Percentiles rank a stretch among this genome's conserved stretches.
Evolutionary conservation across 2,329 filamentous ascomycete species (phyloP).

Genomic region (Pseudogymnoascus pannorum): DNA sequence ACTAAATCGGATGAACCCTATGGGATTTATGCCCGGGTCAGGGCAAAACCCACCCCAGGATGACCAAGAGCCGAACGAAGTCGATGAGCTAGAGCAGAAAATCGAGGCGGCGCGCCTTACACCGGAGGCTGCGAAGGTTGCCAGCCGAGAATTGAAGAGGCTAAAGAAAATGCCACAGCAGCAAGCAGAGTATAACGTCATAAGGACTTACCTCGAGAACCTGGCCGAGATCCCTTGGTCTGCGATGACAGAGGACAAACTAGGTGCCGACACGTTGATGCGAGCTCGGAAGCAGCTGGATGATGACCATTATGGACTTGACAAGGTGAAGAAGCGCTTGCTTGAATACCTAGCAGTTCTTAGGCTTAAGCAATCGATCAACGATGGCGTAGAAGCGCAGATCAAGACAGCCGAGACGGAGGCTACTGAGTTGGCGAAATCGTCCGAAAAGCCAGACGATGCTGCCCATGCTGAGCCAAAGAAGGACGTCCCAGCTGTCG

Average conservation of each 20-base stretch:
- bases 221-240: slow-evolving; percentile 92
- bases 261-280: slow-evolving; percentile 71
- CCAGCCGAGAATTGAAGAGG: slow-evolving; percentile 78
- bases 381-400: slow-evolving; percentile 72
- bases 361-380: slow-evolving; percentile 85
- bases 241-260: slow-evolving; percentile 72
- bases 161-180: slow-evolving; percentile 93
- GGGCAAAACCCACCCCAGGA: slow-evolving; percentile 47
- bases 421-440: slow-evolving; percentile 23
- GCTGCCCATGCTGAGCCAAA: slow-evolving; percentile 22
- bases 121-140: slow-evolving; percentile 81
- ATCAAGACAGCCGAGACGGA: slow-evolving; percentile 55
- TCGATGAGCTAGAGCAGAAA: slow-evolving; percentile 86
- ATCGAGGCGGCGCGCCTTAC: slow-evolving; percentile 74
- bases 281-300: slow-evolving; percentile 84
- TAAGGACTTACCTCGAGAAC: slow-evolving; percentile 88
- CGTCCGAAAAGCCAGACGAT: slow-evolving; percentile 27
- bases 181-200: slow-evolving; percentile 93
- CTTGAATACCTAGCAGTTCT: slow-evolving; percentile 96
- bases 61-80: slow-evolving; percentile 78
- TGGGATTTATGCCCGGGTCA: slow-evolving; percentile 25
- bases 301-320: slow-evolving; percentile 90
- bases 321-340: slow-evolving; percentile 94
- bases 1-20: slow-evolving; percentile 13
- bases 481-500: slow-evolving; percentile 32